phyloP scores from a whole-genome alignment of 257 asterid species.

The Solanum sitiens region DNA sequence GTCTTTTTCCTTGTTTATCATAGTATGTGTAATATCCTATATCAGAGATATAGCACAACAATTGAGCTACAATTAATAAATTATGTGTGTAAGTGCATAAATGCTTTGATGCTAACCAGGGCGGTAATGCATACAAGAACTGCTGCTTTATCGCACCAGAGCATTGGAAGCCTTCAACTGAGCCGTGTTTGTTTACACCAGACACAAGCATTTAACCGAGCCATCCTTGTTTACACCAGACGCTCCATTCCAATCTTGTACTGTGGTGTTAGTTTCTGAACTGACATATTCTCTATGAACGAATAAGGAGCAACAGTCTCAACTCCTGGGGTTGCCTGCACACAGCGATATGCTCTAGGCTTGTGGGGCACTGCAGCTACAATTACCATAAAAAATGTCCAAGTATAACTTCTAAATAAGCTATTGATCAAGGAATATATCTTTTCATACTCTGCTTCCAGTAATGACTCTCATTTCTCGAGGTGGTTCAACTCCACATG shows the following conservation, averaged over 20 bases:
- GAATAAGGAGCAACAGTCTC: conserved; percentile 62
- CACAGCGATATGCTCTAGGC: conserved; percentile 59
- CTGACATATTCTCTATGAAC: conserved; percentile 38
- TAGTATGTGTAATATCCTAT: background rate
- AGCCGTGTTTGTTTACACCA: conserved; percentile 53
- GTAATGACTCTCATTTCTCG: conserved; percentile 26
- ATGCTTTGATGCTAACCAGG: conserved; percentile 38
- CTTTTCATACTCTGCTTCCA: conserved; percentile 7
- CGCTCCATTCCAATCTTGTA: conserved; percentile 59
- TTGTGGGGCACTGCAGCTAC: conserved; percentile 58
- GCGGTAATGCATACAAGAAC: conserved; percentile 23
- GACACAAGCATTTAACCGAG: conserved; percentile 54
- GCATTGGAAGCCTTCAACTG: background rate
- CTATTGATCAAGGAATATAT: conserved; percentile 32
- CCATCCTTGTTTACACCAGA: conserved; percentile 46
- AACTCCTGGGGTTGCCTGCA: conserved; percentile 46
- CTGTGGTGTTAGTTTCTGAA: conserved; percentile 60
- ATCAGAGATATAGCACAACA: background rate
- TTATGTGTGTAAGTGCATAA: background rate
- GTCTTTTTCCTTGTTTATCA: background rate
- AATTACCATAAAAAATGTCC: conserved; percentile 47
- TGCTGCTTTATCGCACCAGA: too few relatives aligned
- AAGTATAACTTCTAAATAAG: conserved; percentile 49
- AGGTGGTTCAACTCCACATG: conserved; percentile 6
- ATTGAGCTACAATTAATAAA: background rate